phyloP scores from a whole-genome alignment of 2,329 filamentous ascomycete genomes.

The Exophiala alcalophila region DNA sequence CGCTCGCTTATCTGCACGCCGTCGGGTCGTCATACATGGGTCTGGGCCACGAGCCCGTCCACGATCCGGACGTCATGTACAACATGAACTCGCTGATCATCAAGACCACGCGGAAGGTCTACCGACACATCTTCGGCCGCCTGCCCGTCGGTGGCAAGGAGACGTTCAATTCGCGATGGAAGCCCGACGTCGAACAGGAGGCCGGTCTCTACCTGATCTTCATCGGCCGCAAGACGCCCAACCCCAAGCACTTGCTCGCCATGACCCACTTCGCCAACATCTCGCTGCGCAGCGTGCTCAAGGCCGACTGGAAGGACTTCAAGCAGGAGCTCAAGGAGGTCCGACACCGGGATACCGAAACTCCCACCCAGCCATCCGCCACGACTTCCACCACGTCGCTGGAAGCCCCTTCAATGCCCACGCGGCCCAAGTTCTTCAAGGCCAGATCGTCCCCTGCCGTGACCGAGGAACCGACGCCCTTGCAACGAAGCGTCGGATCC shows the following conservation, averaged over 20 bases:
- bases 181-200: slow-evolving; percentile 35
- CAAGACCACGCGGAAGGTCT: slow-evolving; percentile 33
- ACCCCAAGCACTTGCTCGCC: slow-evolving; percentile 34
- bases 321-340: slow-evolving; percentile 15
- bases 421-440: too few species aligned
- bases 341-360: too few species aligned
- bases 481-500: too few species aligned
- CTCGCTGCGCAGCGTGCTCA: slow-evolving; percentile 32
- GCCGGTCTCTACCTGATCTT: slow-evolving; percentile 39
- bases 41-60: slow-evolving; percentile 40
- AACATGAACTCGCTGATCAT: slow-evolving; percentile 34
- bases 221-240: slow-evolving; percentile 33
- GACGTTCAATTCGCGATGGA: slow-evolving; percentile 41
- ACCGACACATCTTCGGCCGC: slow-evolving; percentile 35
- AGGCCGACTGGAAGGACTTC: slow-evolving; percentile 18
- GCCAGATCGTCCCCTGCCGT: too few species aligned
- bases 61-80: slow-evolving; percentile 34
- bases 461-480: too few species aligned
- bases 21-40: slow-evolving; percentile 37
- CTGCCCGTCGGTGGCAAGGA: slow-evolving; percentile 40
- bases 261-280: slow-evolving; percentile 43
- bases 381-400: too few species aligned
- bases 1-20: slow-evolving; percentile 39
- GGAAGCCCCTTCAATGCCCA: too few species aligned
- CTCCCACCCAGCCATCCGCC: too few species aligned